Evolutionary conservation across 2,329 filamentous ascomycete genomes (phyloP), one percentile per base, ranked within the genome.

Genomic region (Phialophora expanda): DNA sequence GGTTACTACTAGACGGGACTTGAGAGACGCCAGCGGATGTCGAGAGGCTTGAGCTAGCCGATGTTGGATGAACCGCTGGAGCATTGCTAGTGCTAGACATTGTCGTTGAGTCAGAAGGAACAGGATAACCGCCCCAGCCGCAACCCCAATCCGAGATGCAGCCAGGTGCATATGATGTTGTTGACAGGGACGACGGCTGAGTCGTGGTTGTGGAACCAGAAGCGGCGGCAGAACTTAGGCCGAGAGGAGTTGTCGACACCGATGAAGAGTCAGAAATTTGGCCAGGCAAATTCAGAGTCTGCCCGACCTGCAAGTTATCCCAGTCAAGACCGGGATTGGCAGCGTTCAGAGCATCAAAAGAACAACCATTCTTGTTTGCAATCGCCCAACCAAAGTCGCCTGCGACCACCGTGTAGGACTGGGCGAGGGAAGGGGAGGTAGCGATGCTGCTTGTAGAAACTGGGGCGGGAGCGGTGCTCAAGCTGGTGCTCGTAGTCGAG

Each of bases 321-420:
- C 68, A 70, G 26, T 70, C 59, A 46, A 70, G 20, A 24, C 54
- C 60, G 5, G 68, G 65, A 62, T 71, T 71, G 4, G 63, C 68
- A 56, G 46, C 53, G 6, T 66, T 41, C n/a, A 71, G 54, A 8
- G 56, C 68, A 64, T 67, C 67, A 24, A 56, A 67, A 41, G 46
- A 62, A 46, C 66, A 70, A 26, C 68, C 68, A 20, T 66, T 34
- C 38, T 64, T 64, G 20, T 41, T 26, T 20, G 70, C 64, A 59
- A 71, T 71, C 4, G 20, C 57, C 44, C 62, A 58, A 26, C 60
- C 65, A 62, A 61, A 60, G 55, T 71, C 70, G 24, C 69, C 68
- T 26, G 66, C 56, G 26, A 59, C 60, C 14, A 70, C 59, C 4
- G 64, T 67, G 46, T 70, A 70, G 14, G 60, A 41, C 34, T 61